Base-by-base conservation (phyloP, 108 stramenopile species). In the Skeletonema marinoi region DNA sequence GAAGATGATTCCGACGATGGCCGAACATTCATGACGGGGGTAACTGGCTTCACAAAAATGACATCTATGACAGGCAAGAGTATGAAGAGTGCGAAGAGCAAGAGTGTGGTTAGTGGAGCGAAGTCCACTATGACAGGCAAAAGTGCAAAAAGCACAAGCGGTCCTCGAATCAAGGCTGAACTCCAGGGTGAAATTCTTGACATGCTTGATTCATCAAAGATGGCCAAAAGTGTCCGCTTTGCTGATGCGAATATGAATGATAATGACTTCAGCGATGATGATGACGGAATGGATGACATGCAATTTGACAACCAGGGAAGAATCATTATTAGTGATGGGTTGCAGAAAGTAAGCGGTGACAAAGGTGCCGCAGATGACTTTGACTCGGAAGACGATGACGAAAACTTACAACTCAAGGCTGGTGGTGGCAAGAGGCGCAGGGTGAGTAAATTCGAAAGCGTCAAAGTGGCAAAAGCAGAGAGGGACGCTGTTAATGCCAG, bases 1-100 rank as follows among this genome's bases (percentile, higher is more conserved):
- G 95, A 96, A 77, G 91, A 91, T 50, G 95, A 93, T 78, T 92
- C 91, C 13, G 93, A 96, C 71, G 92, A 90, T 80, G 95, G 92
- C 5, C 68, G 73, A 19, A 95, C 92, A 19, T 84, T 92, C 25
- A 84, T 85, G 85, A 89, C 90, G 7, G 90, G 90, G 25, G 76
- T 74, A 36, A 91, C 94, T 6, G 88, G 90, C n/a, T 86, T 86
- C 25, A 86, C 88, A 25, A 78, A 76, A 48, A 66, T 87, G 82
- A 88, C 87, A 8, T 65, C 74, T 14, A 73, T 32, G 85, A 80
- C 84, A 29, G 83, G 87, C 12, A 82, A 79, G 59, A 71, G 51
- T 13, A 50, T 59, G 54, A 73, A 38, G 32, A 78, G 73, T 54
- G 65, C 60, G 33, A 74, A 29, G 58, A 64, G 71, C 31, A 77